These are phyloP conservation scores for Cladophialophora psammophila DNA, from an alignment of 2,329 filamentous ascomycete genomes.

Conservation along the genomic window DNA sequence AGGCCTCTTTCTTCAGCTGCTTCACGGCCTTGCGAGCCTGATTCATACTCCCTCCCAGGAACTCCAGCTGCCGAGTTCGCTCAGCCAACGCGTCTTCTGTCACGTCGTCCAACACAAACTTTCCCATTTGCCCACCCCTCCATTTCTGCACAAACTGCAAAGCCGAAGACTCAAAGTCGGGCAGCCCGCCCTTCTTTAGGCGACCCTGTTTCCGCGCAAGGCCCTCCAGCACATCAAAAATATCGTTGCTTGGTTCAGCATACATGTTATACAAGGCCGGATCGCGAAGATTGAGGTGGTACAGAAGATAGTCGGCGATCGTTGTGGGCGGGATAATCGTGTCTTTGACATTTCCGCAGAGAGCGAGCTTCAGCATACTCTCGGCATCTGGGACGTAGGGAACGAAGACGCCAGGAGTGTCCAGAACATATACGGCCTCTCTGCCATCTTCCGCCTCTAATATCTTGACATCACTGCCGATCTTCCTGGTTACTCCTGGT, in stretches of 20 bases:
- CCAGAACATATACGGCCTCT: conserved; percentile 79
- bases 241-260: conserved; percentile 79
- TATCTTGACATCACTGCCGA: conserved; percentile 84
- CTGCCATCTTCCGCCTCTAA: conserved; percentile 63
- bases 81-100: conserved; percentile 65
- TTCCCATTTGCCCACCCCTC: conserved; percentile 77
- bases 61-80: conserved; percentile 44
- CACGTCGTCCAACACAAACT: conserved; percentile 81
- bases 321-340: conserved; percentile 79
- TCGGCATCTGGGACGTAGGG: conserved; percentile 86
- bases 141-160: conserved; percentile 83
- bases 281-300: conserved; percentile 75
- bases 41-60: conserved; percentile 50
- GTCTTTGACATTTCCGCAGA: conserved; percentile 90
- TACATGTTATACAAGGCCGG: conserved; percentile 69
- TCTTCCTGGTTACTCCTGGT: conserved; percentile 87
- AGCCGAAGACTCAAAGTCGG: conserved; percentile 75
- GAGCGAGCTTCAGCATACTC: conserved; percentile 92
- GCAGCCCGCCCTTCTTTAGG: conserved; percentile 73
- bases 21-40: conserved; percentile 53
- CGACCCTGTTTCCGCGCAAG: conserved; percentile 79
- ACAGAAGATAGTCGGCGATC: conserved; percentile 89
- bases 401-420: conserved; percentile 94
- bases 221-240: conserved; percentile 72
- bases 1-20: conserved; percentile 37